Base-by-base conservation (phyloP, 805 yeast species). In the Kluyveromyces lactis region DNA sequence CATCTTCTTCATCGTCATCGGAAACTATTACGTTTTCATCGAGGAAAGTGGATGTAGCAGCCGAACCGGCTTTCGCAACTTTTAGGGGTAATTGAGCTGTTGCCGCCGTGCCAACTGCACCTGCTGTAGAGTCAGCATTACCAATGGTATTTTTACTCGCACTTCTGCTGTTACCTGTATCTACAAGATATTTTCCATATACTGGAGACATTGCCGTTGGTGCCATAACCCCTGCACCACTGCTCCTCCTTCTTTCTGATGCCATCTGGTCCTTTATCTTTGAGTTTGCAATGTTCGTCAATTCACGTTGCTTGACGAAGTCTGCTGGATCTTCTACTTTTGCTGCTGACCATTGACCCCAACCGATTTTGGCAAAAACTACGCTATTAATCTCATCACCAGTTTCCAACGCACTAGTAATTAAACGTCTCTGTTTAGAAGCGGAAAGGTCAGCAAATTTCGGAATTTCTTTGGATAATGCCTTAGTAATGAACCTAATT, bases 281-380 rank as follows among this genome's bases (percentile, higher is more conserved):
- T 18, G 64, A 58, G 39, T 63, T 64, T 4, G 62, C 55, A 10
- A 56, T 50, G 41, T 52, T 71, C 57, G 60, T 68, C 51, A 52
- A 52, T 57, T 60, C 72, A 66, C 70, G 56, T 60, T 71, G 51
- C 52, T 49, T 49, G n/a, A 45, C 46, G 41, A 67, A 68, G 17
- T 55, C 41, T 37, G 58, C 57, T 8, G 60, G 42, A n/a, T 60
- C 57, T 15, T 64, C 75, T 36, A 67, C 64, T 50, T 78, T 72
- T 4, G 15, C 30, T 2, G 89, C 94, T 18, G 57, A 47, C 97
- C 97, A 89, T 59, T 89, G 94, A 43, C 97, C 97, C 97, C 97
- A 89, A 17, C 97, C 96, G 24, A 89, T 86, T 63, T 89, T 89
- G 54, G 86, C 95, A 63, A 89, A 89, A 12, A 81, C 75, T 31